phyloP scores from a whole-genome alignment of 208 protist species.

The Herpetomonas muscarum region DNA sequence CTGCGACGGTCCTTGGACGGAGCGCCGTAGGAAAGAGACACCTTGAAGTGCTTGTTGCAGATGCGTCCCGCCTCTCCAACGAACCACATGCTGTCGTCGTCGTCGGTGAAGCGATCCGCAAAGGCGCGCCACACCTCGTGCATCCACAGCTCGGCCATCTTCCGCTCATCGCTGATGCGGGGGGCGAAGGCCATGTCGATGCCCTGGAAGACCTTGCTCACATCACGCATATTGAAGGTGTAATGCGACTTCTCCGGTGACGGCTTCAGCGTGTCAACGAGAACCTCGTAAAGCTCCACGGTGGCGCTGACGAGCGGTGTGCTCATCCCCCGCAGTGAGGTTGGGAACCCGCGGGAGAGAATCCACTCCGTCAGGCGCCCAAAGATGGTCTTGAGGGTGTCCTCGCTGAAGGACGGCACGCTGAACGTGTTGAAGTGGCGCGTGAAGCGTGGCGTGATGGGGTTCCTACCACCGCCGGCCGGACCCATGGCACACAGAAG shows the following conservation, averaged over 20 bases:
- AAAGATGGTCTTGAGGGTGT: constrained; percentile 93
- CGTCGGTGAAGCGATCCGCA: constrained; percentile 92
- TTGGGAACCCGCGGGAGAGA: constrained; percentile 70
- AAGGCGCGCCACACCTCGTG: constrained; percentile 96
- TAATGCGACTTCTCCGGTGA: constrained; percentile 98
- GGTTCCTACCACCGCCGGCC: constrained; percentile 93
- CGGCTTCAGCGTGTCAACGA: constrained; percentile 92
- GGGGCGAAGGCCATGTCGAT: constrained; percentile 79
- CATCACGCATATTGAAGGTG: constrained; percentile 98
- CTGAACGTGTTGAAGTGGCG: constrained; percentile 94
- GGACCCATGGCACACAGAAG: constrained; percentile 94
- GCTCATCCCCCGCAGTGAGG: constrained; percentile 40
- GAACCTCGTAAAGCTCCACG: constrained; percentile 91
- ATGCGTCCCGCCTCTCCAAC: constrained; percentile 60
- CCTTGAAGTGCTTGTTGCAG: constrained; percentile 81
- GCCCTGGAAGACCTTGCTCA: constrained; percentile 94
- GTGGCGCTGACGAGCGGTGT: constrained; percentile 81
- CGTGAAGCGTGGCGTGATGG: constrained; percentile 92
- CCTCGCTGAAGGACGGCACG: constrained; percentile 88
- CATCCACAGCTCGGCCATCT: constrained; percentile 86
- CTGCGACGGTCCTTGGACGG: constrained; percentile 3
- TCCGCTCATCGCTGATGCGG: constrained; percentile 61
- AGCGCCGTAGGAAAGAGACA: constrained; percentile 20
- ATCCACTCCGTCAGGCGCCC: constrained; percentile 88
- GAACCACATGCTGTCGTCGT: constrained; percentile 91